Conservation (phyloP, 1,284 basidiomycete species). For the Mycosarcoma mackinlayi region DNA sequence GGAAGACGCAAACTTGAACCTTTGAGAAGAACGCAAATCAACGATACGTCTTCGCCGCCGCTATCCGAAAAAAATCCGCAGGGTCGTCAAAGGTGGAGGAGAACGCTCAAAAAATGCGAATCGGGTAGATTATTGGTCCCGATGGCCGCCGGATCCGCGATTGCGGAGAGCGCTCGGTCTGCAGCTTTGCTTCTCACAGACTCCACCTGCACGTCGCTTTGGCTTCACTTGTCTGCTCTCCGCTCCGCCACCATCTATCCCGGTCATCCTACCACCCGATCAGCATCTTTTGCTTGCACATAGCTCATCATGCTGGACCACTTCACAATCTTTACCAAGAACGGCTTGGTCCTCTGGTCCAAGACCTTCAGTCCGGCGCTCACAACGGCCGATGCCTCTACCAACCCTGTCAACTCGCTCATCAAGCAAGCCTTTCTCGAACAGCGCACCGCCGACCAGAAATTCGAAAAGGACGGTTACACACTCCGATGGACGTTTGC, state of each 20-base stretch:
- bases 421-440: slow-evolving; percentile 64
- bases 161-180: slow-evolving; percentile 27
- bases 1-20: neutral
- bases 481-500: slow-evolving; percentile 63
- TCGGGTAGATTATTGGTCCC: neutral
- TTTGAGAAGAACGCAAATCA: slow-evolving; percentile 7
- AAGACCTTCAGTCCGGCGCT: slow-evolving; percentile 56
- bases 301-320: slow-evolving; percentile 53
- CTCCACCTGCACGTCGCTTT: no score
- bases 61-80: slow-evolving; percentile 1
- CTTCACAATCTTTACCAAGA: slow-evolving; percentile 60
- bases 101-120: no score
- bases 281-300: neutral
- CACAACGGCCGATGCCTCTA: slow-evolving; percentile 23
- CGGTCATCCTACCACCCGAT: slow-evolving; percentile 8
- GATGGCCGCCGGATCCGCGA: neutral
- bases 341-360: slow-evolving; percentile 64
- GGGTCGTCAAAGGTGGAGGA: no score
- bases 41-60: neutral
- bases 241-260: neutral
- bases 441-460: slow-evolving; percentile 56
- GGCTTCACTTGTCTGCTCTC: neutral
- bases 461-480: slow-evolving; percentile 62
- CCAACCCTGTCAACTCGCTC: slow-evolving; percentile 58
- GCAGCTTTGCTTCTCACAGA: slow-evolving; percentile 1